Evolutionary conservation across 108 stramenopile genomes (phyloP).

Genomic region (Nitzschia putrida): DNA sequence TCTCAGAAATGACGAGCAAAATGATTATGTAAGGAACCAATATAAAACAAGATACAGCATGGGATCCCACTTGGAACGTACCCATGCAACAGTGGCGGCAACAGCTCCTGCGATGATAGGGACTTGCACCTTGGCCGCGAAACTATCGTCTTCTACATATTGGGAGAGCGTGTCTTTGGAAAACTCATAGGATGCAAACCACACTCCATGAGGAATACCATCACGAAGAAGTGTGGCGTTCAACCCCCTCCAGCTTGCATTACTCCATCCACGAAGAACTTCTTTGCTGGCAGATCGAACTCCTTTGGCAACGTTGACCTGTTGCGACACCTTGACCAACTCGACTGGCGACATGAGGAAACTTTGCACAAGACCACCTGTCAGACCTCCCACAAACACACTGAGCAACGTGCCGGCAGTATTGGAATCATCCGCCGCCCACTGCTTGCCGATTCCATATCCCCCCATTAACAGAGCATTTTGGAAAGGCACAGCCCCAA

Average conservation of each 20-base stretch:
- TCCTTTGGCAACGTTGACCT: constrained; percentile 40
- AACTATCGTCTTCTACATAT: neutral
- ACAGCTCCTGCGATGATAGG: constrained; percentile 73
- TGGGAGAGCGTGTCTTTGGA: constrained; percentile 11
- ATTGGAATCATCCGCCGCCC: constrained; percentile 17
- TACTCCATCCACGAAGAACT: neutral
- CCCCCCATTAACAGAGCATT: constrained; percentile 86
- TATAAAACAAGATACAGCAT: neutral
- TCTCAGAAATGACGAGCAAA: neutral
- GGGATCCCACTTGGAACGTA: constrained; percentile 25
- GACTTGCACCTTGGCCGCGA: constrained; percentile 31
- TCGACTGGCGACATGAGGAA: constrained; percentile 86
- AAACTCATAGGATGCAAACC: constrained; percentile 43
- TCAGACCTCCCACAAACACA: constrained; percentile 82
- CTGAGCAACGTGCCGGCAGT: constrained; percentile 36
- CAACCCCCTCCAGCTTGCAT: constrained; percentile 62
- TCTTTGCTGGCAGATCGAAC: constrained; percentile 11
- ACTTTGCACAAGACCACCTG: constrained; percentile 77
- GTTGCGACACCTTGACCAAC: constrained; percentile 77
- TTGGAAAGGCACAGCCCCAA: constrained; percentile 80
- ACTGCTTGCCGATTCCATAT: constrained; percentile 79
- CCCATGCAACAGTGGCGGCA: constrained; percentile 83
- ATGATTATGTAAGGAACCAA: neutral
- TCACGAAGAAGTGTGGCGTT: constrained; percentile 76
- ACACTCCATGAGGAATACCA: constrained; percentile 85